phyloP scores from a whole-genome alignment of 1,284 basidiomycete species.

The Prillingera fragicola region DNA sequence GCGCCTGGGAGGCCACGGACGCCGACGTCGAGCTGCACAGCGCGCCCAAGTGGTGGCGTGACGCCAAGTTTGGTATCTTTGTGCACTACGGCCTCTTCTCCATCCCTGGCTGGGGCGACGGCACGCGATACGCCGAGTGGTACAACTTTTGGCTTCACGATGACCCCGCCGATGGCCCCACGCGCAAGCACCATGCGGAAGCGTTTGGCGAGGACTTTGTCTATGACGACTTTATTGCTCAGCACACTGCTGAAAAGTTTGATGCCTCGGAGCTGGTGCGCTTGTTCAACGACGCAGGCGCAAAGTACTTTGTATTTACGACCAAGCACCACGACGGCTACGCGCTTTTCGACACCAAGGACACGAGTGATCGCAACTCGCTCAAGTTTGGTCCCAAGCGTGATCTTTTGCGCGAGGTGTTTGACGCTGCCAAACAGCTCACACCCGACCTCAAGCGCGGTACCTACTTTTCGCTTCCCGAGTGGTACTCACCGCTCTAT shows the following conservation, averaged over 20 bases:
- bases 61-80: conserved; percentile 45
- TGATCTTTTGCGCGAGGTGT: conserved; percentile 55
- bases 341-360: conserved; percentile 55
- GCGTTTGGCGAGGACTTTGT: conserved; percentile 52
- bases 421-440: conserved; percentile 51
- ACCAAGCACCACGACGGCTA: conserved; percentile 50
- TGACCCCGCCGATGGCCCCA: too few species aligned
- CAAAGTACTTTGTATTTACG: conserved; percentile 59
- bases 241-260: conserved; percentile 55
- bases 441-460: conserved; percentile 14
- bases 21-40: neutral
- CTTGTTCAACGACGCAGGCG: conserved; percentile 55
- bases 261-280: conserved; percentile 56
- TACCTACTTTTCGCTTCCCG: conserved; percentile 38
- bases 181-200: conserved; percentile 54
- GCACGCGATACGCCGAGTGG: conserved; percentile 59
- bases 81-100: conserved; percentile 59
- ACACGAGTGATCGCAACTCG: conserved; percentile 53
- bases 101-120: conserved; percentile 36
- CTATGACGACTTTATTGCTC: conserved; percentile 57
- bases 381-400: conserved; percentile 54
- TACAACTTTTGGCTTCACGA: conserved; percentile 45
- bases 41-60: conserved; percentile 3
- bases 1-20: neutral
- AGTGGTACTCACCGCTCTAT: conserved; percentile 57